Percentiles rank a stretch among this genome's conserved stretches.
Conservation (phyloP, 73 alveolate species). For the Tetrahymena elliotti region DNA sequence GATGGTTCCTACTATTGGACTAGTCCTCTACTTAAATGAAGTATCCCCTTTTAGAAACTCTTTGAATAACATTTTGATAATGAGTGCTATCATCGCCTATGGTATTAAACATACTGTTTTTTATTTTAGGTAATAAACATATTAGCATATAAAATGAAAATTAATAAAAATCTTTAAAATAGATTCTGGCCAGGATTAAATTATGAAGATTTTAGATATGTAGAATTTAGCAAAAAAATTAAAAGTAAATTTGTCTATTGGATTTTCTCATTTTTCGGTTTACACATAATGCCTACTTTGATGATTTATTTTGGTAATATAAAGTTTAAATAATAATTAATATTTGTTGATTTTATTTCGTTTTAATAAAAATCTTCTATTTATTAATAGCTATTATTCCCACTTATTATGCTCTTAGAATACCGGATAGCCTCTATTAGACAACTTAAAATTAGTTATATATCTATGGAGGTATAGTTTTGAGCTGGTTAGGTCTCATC, state of each 20-base stretch:
- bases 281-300: slow-evolving; percentile 26
- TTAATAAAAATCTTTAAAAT: not conserved
- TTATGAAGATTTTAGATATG: slow-evolving; percentile 34
- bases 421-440: not conserved
- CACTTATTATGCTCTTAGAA: slow-evolving; percentile 11
- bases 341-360: not conserved
- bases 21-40: slow-evolving; percentile 2
- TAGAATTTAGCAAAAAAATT: not conserved
- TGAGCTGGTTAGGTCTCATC: slow-evolving; percentile 3
- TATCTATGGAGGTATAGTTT: not conserved
- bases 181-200: slow-evolving; percentile 41
- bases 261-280: slow-evolving; percentile 13
- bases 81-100: not conserved
- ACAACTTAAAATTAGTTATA: not conserved
- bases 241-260: slow-evolving; percentile 14
- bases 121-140: slow-evolving; percentile 7
- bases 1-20: slow-evolving; percentile 22
- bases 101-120: slow-evolving; percentile 13
- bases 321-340: too few relatives aligned
- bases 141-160: not conserved
- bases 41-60: not conserved
- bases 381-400: not conserved
- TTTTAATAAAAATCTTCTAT: not conserved
- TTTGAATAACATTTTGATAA: not conserved
- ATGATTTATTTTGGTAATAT: slow-evolving; percentile 36